A percentile compares a stretch with the other conserved stretches of the same genome.
phyloP scores from a whole-genome alignment of 495 filamentous ascomycete species.

The Xylaria telfairii region DNA sequence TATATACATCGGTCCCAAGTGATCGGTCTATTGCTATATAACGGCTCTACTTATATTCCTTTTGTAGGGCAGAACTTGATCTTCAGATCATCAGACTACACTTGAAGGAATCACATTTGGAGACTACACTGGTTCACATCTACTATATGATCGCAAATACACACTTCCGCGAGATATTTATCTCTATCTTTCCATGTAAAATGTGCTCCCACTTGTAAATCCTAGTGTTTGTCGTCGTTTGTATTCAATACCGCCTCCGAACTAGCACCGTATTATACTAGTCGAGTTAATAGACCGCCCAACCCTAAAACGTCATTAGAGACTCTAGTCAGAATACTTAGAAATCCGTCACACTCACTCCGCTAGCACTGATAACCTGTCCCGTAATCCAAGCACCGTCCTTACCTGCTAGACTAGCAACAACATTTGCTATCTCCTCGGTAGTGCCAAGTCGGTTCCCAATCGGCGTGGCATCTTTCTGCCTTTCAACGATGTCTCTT shows the following conservation, averaged over 20 bases:
- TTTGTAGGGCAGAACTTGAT: no score
- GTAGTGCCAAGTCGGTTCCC: slow-evolving; percentile 62
- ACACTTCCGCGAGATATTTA: no score
- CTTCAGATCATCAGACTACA: no score
- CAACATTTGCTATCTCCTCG: slow-evolving; percentile 64
- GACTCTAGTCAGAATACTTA: not conserved
- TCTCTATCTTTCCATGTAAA: no score
- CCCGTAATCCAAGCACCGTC: slow-evolving; percentile 66
- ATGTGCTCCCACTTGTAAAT: no score
- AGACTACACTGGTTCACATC: no score
- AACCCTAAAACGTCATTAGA: slow-evolving; percentile 16
- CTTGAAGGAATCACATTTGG: no score
- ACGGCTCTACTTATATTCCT: no score
- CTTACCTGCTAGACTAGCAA: slow-evolving; percentile 57
- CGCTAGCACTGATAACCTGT: slow-evolving; percentile 64
- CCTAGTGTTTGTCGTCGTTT: no score
- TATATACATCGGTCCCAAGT: no score
- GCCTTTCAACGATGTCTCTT: slow-evolving; percentile 59
- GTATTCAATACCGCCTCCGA: not conserved
- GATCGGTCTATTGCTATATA: no score
- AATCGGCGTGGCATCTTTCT: slow-evolving; percentile 57
- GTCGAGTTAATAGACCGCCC: slow-evolving; percentile 8
- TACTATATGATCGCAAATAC: no score
- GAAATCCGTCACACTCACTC: slow-evolving; percentile 39
- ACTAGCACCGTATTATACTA: not conserved